These are phyloP conservation scores for Melocanna baccifera DNA, from an alignment of 176 grass and related monocot genomes.

Conservation along the genomic window DNA sequence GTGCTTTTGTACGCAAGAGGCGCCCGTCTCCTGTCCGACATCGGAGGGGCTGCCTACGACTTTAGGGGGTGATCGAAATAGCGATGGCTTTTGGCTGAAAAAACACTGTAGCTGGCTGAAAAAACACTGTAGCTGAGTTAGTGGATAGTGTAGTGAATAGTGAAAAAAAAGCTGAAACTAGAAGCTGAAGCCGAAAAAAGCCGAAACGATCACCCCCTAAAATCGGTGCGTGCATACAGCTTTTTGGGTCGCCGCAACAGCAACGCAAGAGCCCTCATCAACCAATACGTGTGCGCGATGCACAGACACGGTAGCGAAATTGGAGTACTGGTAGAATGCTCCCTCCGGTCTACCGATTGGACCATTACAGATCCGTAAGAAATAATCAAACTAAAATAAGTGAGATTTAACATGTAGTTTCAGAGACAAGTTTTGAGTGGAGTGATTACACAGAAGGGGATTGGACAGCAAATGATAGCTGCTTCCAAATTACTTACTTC, in stretches of 20 bases:
- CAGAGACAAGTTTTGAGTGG: neutral
- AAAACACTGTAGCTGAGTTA: no score
- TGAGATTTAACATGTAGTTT: neutral
- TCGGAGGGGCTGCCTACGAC: neutral
- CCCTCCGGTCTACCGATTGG: no score
- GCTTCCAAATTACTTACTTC: neutral
- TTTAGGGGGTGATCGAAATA: no score
- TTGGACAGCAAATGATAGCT: neutral
- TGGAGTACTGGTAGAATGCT: neutral
- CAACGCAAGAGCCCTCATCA: neutral
- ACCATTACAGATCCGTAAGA: no score
- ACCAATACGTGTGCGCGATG: neutral
- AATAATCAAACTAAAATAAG: no score
- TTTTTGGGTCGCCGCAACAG: neutral
- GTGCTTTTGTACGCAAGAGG: neutral
- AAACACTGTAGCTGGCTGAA: no score
- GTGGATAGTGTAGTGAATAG: no score
- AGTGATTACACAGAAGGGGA: neutral
- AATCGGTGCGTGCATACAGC: slow-evolving; percentile 20
- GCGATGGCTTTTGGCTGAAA: no score
- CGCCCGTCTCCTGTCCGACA: neutral
- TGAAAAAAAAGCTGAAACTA: no score
- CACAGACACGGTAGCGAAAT: neutral
- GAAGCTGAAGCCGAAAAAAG: no score
- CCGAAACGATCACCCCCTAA: no score